Percentiles rank a stretch among this genome's conserved stretches.
phyloP scores from a whole-genome alignment of 2,329 filamentous ascomycete genomes.

The Aspergillus intermedius region DNA sequence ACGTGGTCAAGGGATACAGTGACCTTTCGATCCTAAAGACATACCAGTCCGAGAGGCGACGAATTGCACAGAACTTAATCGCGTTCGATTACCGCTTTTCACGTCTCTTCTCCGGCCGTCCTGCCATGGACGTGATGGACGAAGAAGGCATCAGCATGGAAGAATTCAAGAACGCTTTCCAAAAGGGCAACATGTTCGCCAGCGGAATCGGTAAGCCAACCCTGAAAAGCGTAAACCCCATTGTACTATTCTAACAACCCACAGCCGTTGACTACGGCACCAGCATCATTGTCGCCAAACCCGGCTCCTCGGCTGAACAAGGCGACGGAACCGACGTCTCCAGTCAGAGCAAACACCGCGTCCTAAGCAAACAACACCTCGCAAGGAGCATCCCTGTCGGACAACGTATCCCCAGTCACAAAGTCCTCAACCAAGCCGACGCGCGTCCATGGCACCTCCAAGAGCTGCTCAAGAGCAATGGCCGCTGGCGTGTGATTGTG shows the following conservation, averaged over 20 bases:
- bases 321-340: slow-evolving; percentile 45
- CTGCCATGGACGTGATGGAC: slow-evolving; percentile 54
- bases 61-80: slow-evolving; percentile 61
- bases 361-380: slow-evolving; percentile 14
- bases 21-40: slow-evolving; percentile 43
- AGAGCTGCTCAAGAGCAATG: slow-evolving; percentile 30
- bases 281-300: slow-evolving; percentile 52
- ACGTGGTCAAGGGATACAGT: slow-evolving; percentile 41
- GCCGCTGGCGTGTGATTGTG: slow-evolving; percentile 39
- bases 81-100: slow-evolving; percentile 55
- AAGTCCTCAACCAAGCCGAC: slow-evolving; percentile 32
- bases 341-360: slow-evolving; percentile 10
- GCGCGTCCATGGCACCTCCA: slow-evolving; percentile 35
- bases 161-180: slow-evolving; percentile 56
- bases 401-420: slow-evolving; percentile 28
- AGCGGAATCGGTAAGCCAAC: slow-evolving; percentile 41
- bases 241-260: slow-evolving; percentile 5
- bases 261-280: slow-evolving; percentile 52
- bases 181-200: slow-evolving; percentile 55
- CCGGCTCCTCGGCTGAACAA: slow-evolving; percentile 37
- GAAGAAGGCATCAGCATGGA: slow-evolving; percentile 56
- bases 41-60: slow-evolving; percentile 49
- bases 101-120: slow-evolving; percentile 51
- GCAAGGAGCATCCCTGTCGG: slow-evolving; percentile 27
- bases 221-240: not conserved